A percentile compares a stretch with the other conserved stretches of the same genome.
These are phyloP conservation scores for Cymbopogon flexuosus DNA, from an alignment of 202 grass and related monocot species.

Conservation along the genomic window DNA sequence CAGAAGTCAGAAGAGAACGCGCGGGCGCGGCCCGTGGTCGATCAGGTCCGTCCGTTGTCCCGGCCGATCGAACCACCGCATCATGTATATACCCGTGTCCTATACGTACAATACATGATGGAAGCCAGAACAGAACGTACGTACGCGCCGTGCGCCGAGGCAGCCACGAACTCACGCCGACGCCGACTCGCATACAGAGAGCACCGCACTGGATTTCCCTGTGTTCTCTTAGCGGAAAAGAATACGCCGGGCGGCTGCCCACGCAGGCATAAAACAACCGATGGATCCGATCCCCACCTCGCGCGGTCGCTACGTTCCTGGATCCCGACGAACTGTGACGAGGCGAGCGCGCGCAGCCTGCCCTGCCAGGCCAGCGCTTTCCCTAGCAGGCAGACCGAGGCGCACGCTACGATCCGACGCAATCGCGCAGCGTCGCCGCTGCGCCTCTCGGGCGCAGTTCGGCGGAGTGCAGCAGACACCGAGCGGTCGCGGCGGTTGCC, in stretches of 20 bases:
- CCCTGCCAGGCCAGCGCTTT: no score
- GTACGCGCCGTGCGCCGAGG: no score
- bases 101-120: no score
- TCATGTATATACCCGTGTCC: neutral
- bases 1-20: no score
- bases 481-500: constrained; percentile 28
- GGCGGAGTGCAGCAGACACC: neutral
- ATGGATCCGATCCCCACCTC: neutral
- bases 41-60: neutral
- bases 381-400: neutral
- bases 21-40: neutral
- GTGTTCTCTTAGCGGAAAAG: neutral
- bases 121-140: neutral
- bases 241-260: neutral
- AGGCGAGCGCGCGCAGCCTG: neutral
- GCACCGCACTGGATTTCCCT: neutral
- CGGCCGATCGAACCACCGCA: neutral
- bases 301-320: neutral
- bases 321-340: neutral
- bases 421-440: neutral
- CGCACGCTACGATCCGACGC: neutral
- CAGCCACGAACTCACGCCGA: neutral
- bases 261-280: neutral
- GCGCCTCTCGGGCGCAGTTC: no score
- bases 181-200: neutral